Conservation (phyloP, 2,329 filamentous ascomycete species). For the Stachybotrys chlorohalonatus region DNA sequence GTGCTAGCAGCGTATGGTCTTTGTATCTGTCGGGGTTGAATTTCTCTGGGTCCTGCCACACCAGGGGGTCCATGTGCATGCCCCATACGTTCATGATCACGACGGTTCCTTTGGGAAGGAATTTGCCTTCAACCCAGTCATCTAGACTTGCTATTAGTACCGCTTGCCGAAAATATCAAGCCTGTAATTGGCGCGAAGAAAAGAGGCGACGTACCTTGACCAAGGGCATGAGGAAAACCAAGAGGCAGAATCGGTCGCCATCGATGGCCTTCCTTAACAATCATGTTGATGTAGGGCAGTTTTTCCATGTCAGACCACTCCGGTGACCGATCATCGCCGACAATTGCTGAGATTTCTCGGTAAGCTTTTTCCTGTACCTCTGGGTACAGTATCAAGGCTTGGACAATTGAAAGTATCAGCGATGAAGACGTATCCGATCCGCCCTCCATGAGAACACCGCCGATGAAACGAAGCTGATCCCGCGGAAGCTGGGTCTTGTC, state of each 20-base stretch:
- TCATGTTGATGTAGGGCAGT: slow-evolving; percentile 30
- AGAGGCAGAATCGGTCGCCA: slow-evolving; percentile 28
- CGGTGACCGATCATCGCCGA: slow-evolving; percentile 25
- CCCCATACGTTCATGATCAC: slow-evolving; percentile 26
- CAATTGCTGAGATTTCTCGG: slow-evolving; percentile 26
- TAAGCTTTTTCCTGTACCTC: slow-evolving; percentile 29
- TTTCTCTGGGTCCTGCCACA: slow-evolving; percentile 13
- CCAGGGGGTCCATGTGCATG: slow-evolving; percentile 11
- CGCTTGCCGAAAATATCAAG: no score
- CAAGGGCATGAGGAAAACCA: slow-evolving; percentile 25
- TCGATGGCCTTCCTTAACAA: slow-evolving; percentile 31
- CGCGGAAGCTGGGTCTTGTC: neutral
- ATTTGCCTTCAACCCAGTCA: slow-evolving; percentile 26
- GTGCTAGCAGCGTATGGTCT: no score
- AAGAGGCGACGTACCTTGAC: slow-evolving; percentile 14
- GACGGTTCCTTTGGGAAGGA: slow-evolving; percentile 26
- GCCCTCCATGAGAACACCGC: neutral
- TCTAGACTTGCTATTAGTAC: no score
- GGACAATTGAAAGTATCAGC: neutral
- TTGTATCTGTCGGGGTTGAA: slow-evolving; percentile 11
- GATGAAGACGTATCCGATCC: neutral
- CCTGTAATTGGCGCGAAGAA: no score
- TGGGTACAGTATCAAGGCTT: slow-evolving; percentile 2
- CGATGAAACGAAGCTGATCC: neutral
- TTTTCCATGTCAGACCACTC: slow-evolving; percentile 24